phyloP scores from a whole-genome alignment of 2,329 filamentous ascomycete species.

The Fusarium sp. region DNA sequence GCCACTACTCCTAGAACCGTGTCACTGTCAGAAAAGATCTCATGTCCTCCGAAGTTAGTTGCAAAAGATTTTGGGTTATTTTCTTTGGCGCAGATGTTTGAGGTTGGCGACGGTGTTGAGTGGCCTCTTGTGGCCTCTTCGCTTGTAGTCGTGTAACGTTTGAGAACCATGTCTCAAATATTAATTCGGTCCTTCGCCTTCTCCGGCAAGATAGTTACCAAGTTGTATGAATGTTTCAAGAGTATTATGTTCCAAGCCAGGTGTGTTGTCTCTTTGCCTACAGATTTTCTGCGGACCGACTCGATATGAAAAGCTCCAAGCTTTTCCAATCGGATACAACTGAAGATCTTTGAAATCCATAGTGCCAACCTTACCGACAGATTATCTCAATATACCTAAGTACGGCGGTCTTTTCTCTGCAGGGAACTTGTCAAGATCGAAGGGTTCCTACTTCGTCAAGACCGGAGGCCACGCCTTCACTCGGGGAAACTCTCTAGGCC shows the following conservation, averaged over 20 bases:
- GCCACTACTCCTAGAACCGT: slow-evolving; percentile 43
- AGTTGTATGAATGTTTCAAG: slow-evolving; percentile 40
- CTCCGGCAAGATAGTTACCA: slow-evolving; percentile 24
- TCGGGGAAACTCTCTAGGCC: not conserved
- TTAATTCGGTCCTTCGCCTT: slow-evolving; percentile 41
- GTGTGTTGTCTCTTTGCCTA: not conserved
- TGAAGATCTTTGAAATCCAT: not conserved
- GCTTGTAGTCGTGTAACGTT: slow-evolving; percentile 39
- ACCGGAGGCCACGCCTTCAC: not conserved
- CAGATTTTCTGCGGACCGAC: not conserved
- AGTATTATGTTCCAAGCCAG: slow-evolving; percentile 27
- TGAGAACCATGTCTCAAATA: slow-evolving; percentile 46
- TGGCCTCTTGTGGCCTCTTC: slow-evolving; percentile 27
- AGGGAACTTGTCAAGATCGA: not conserved
- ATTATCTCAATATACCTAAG: not conserved
- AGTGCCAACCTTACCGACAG: not conserved
- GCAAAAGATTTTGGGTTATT: not conserved
- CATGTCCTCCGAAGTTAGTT: slow-evolving; percentile 10
- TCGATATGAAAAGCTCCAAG: slow-evolving; percentile 34
- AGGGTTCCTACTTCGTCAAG: not conserved
- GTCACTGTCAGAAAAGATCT: slow-evolving; percentile 48
- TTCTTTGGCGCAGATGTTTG: slow-evolving; percentile 21
- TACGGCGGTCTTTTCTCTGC: not conserved
- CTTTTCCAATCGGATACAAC: not conserved
- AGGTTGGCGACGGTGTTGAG: slow-evolving; percentile 33